Percentiles rank a stretch among this genome's conserved stretches.
Conservation (phyloP, 345 rosid species). For the Syzygium grande region DNA sequence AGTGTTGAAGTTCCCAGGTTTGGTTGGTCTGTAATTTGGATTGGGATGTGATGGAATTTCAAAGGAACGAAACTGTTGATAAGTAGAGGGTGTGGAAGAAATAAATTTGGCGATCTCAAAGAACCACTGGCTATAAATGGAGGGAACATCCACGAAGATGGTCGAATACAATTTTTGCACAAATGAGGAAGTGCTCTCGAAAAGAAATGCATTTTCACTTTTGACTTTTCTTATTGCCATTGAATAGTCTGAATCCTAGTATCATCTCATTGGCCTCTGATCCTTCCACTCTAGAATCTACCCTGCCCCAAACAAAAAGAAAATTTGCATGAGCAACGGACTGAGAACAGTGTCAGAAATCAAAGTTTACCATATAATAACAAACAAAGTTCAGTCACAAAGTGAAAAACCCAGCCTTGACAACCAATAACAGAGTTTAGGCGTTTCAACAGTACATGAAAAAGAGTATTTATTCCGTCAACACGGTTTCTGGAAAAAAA, state of each 20-base stretch:
- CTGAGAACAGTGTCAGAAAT: neutral
- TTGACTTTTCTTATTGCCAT: neutral
- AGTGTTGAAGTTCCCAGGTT: neutral
- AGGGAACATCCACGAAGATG: neutral
- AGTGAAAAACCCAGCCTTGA: neutral
- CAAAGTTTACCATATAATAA: neutral
- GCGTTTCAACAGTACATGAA: neutral
- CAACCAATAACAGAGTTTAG: neutral
- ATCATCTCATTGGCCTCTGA: neutral
- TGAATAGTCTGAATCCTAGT: neutral
- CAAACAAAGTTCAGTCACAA: neutral
- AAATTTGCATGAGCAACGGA: neutral
- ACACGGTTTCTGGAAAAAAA: neutral
- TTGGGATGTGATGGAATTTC: neutral
- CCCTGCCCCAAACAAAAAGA: neutral
- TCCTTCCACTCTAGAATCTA: neutral
- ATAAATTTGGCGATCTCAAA: neutral
- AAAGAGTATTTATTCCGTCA: neutral
- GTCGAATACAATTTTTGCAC: neutral
- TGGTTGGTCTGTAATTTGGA: neutral
- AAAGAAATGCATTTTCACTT: neutral
- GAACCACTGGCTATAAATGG: neutral
- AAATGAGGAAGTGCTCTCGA: neutral
- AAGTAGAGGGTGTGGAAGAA: neutral
- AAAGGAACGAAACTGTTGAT: neutral